Percentiles rank a stretch among this genome's conserved stretches.
Evolutionary conservation across 2,329 filamentous ascomycete genomes (phyloP).

Genomic region (Cercospora beticola): DNA sequence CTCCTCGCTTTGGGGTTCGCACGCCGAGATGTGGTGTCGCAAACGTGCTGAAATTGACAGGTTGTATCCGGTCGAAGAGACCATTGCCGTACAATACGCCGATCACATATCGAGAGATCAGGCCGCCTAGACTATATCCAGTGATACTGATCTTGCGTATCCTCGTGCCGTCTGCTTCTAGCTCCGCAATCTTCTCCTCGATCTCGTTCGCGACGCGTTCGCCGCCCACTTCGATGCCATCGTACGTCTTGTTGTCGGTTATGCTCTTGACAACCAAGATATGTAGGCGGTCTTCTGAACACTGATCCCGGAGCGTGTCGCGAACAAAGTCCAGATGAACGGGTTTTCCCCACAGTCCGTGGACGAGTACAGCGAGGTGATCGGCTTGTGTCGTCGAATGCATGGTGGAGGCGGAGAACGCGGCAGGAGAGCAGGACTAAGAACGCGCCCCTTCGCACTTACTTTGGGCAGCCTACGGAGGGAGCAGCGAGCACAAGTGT

Average conservation of each 20-base stretch:
- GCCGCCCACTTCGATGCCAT: constrained; percentile 67
- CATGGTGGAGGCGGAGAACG: constrained; percentile 13
- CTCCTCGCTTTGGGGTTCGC: constrained; percentile 46
- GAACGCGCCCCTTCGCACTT: not conserved
- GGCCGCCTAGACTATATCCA: constrained; percentile 85
- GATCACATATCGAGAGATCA: constrained; percentile 82
- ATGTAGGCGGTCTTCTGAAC: constrained; percentile 64
- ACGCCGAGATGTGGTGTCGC: constrained; percentile 70
- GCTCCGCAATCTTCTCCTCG: constrained; percentile 56
- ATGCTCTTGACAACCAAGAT: constrained; percentile 73
- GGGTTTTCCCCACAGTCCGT: constrained; percentile 82
- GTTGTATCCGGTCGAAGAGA: constrained; percentile 73
- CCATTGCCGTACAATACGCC: constrained; percentile 81
- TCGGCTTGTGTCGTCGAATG: constrained; percentile 39
- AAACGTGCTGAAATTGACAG: constrained; percentile 92
- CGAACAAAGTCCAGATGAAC: constrained; percentile 69
- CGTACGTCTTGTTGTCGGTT: constrained; percentile 66
- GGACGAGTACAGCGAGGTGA: constrained; percentile 75
- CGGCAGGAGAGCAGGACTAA: not conserved
- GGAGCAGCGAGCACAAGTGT: not conserved
- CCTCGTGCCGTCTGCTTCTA: constrained; percentile 62
- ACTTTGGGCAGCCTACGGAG: not conserved
- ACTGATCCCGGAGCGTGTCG: constrained; percentile 60
- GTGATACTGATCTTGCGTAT: constrained; percentile 82
- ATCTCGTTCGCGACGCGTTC: constrained; percentile 65